Evolutionary conservation across 208 protist genomes (phyloP), one percentile per base, ranked within the genome.

Genomic region (Trypanosoma avium): DNA sequence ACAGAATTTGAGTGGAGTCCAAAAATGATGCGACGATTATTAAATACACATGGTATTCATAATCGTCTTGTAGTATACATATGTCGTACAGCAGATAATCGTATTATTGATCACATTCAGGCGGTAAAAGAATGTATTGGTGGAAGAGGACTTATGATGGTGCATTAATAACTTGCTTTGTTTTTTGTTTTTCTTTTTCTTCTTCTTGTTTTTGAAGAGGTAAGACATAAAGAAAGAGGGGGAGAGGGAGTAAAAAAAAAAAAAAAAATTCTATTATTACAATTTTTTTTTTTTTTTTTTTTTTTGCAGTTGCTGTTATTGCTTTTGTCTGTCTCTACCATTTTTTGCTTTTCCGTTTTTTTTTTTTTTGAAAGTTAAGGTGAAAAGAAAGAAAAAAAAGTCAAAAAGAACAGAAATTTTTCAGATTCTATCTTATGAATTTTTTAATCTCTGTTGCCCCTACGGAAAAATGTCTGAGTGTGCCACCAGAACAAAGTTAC

Each of bases 1-100:
- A 92, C 82, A 26, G 84, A 96, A 71, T 94, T 94, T 63, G 91
- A 96, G 69, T 96, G 91, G 91, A 94, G 88, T 43, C 91, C 91
- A 4, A 94, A 94, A 72, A 96, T 96, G 91, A 93, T 96, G 85
- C 80, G 91, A 4, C 82, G 86, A 3, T 61, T 94, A 17, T 57
- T 94, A 52, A 93, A 92, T 71, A 81, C 82, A 19, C 86, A 94
- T 54, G 86, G 88, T 36, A 91, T 95, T 64, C 86, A 94, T 65
- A 94, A 94, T 67, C 80, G 87, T n/a, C 68, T 94, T 43, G 77
- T 91, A 36, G 73, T 96, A 15, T 94, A 93, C 50, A 79, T 93
- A 10, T 93, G 85, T 62, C 70, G 87, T 21, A 94, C 91, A 10
- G 82, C 86, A 4, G 91, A 96, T 61, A 92, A 92, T 57, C 77